Conservation (phyloP, 1,284 basidiomycete genomes). For the Macrocybe sp. region DNA sequence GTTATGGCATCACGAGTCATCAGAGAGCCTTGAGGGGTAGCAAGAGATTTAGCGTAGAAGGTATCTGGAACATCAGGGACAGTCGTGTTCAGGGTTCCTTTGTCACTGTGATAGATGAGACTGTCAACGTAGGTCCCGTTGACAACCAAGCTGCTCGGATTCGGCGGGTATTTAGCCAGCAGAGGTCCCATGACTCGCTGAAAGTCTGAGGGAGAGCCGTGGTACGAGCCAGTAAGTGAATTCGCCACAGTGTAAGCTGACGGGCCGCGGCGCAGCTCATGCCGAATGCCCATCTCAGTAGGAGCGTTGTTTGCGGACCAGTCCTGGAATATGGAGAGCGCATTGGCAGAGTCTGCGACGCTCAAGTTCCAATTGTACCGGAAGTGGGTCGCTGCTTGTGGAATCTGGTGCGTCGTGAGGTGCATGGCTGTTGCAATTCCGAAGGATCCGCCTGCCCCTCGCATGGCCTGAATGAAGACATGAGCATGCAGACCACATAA, state of each 20-base stretch:
- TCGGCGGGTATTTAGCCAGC: constrained; percentile 21
- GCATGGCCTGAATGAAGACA: background rate
- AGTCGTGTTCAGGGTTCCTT: constrained; percentile 27
- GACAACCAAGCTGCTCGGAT: constrained; percentile 16
- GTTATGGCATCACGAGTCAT: constrained; percentile 25
- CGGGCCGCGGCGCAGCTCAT: background rate
- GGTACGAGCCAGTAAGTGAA: no score
- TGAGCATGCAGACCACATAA: no score
- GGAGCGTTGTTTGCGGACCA: background rate
- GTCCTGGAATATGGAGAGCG: background rate
- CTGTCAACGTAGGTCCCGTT: constrained; percentile 28
- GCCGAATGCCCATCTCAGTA: background rate
- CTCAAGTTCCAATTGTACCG: background rate
- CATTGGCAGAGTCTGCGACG: background rate
- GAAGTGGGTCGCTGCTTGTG: background rate
- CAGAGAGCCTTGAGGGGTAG: constrained; percentile 31
- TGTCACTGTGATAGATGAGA: constrained; percentile 24
- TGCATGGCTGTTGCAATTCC: background rate
- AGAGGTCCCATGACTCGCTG: constrained; percentile 15
- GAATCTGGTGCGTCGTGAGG: background rate
- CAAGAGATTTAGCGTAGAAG: constrained; percentile 43
- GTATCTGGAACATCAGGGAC: constrained; percentile 30
- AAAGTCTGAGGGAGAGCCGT: no score
- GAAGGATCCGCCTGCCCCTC: background rate
- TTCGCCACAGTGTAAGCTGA: no score